Evolutionary conservation across 306 rosid species (phyloP), one percentile per base, ranked within the genome.

Genomic region (Prunus mira): DNA sequence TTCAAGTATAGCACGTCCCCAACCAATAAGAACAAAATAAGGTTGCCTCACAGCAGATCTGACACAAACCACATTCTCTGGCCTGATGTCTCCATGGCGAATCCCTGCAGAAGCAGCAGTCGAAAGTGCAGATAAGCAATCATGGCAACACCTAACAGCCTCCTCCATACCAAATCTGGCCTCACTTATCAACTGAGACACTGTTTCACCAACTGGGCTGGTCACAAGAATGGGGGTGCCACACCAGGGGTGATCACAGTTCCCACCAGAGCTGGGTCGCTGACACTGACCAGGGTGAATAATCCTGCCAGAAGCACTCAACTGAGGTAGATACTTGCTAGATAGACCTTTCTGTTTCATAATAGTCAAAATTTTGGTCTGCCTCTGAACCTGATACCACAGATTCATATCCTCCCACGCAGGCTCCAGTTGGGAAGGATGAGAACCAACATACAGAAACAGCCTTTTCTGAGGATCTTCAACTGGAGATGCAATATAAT

Each of bases 361-460:
- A 76, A 90, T 77, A 49, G 92, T 92, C 81, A 95, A 71, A 77
- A 95, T 90, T 85, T 90, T 95, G 43, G 96, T 92, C 82, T 95
- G 99, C 85, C 99, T 89, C 86, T 95, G 99, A 79, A 95, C 99
- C 85, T 90, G 99, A 86, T 95, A 95, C 99, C 99, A 95, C 73
- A 89, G 84, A 75, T 83, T 87, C 99, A 95, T 95, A 83, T 93
- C 97, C 82, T 92, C 97, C 99, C 97, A 95, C n/a, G 99, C 96
- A 9, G 96, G 97, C 84, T 95, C 97, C 69, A 92, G 85, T 82
- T 91, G 91, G 72, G 96, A 93, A 68, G 91, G 91, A 83, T 86
- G 97, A 80, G 97, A 89, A 71, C 99, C 99, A 67, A 90, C 92
- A 34, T 92, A 88, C 24, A 95, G 88, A 81, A 92, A 89, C 27